Evolutionary conservation across 345 rosid genomes (phyloP).

Genomic region (Brassica rapa): DNA sequence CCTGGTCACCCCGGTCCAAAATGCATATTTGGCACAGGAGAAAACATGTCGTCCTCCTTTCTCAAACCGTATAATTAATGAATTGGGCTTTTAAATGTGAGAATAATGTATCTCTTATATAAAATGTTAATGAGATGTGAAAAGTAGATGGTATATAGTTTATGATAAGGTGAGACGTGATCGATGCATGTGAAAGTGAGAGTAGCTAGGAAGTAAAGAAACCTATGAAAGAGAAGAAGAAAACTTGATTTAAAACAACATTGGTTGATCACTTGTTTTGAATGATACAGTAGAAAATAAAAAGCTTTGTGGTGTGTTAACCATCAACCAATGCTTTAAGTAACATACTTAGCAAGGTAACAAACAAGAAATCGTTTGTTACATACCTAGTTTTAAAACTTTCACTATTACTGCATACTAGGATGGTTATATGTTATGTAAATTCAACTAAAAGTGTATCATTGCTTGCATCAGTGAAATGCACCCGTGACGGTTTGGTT

Average conservation of each 20-base stretch:
- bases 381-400: not conserved
- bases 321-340: not conserved
- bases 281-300: not conserved
- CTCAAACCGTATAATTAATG: no score
- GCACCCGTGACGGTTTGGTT: not conserved
- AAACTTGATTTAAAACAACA: not conserved
- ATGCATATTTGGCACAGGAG: no score
- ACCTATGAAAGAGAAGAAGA: not conserved
- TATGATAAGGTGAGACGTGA: no score
- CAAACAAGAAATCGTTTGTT: not conserved
- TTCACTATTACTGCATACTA: not conserved
- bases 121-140: not conserved
- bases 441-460: not conserved
- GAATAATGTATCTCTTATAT: no score
- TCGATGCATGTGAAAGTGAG: not conserved
- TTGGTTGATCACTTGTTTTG: not conserved
- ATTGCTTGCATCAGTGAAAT: not conserved
- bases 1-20: no score
- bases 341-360: not conserved
- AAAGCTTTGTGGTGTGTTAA: not conserved
- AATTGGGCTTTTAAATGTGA: no score
- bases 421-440: not conserved
- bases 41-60: no score
- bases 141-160: no score
- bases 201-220: not conserved